Conservation (phyloP, 1,284 basidiomycete genomes). For the Cryptococcus wingfieldii region DNA sequence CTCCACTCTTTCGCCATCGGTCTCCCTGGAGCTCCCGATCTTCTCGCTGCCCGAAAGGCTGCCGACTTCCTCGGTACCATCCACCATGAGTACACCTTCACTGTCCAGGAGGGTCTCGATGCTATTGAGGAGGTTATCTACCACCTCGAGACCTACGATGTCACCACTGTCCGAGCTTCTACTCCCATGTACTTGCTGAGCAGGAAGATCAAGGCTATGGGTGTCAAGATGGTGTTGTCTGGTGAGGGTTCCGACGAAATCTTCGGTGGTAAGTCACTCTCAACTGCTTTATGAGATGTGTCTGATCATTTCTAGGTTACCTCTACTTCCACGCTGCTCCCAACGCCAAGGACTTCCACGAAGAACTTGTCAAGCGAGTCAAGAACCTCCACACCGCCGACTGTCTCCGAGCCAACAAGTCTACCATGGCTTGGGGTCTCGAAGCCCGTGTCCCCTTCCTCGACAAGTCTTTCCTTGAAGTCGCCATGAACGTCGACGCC, state of each 20-base stretch:
- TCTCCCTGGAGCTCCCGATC: slow-evolving; percentile 90
- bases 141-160: slow-evolving; percentile 98
- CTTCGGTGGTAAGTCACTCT: slow-evolving; percentile 66
- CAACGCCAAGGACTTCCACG: slow-evolving; percentile 82
- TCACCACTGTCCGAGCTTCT: slow-evolving; percentile 95
- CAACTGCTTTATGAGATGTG: not conserved
- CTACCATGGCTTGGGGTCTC: slow-evolving; percentile 99
- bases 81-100: slow-evolving; percentile 98
- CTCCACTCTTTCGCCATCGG: slow-evolving; percentile 98
- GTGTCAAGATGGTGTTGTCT: slow-evolving; percentile 99
- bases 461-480: slow-evolving; percentile 93
- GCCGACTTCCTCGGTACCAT: slow-evolving; percentile 91
- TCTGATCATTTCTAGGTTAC: slow-evolving; percentile 63
- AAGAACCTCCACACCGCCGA: slow-evolving; percentile 98
- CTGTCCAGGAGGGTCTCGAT: slow-evolving; percentile 96
- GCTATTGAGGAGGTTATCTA: slow-evolving; percentile 97
- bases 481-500: slow-evolving; percentile 86
- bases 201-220: slow-evolving; percentile 99
- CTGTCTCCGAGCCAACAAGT: slow-evolving; percentile 98
- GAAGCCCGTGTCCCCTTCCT: slow-evolving; percentile 99
- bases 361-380: slow-evolving; percentile 90
- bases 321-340: slow-evolving; percentile 99
- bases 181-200: slow-evolving; percentile 82
- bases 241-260: slow-evolving; percentile 99
- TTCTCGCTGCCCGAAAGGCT: slow-evolving; percentile 88